Evolutionary conservation across 129 eudicot genomes (phyloP).

Genomic region (Arctium lappa): DNA sequence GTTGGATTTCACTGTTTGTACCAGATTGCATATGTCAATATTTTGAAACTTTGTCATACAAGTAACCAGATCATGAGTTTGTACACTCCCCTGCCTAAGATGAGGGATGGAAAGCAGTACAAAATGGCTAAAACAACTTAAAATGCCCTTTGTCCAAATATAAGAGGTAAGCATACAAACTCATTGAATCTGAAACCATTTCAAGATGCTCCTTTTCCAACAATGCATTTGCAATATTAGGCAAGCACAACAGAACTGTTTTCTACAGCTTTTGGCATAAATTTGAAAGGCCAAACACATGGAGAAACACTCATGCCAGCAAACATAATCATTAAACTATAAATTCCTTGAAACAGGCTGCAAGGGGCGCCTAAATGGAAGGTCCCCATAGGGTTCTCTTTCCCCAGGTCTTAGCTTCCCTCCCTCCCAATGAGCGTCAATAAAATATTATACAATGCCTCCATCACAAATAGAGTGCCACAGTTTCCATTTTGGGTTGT

Average conservation of each 20-base stretch:
- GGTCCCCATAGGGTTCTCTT: too few relatives aligned
- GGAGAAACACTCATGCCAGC: background rate
- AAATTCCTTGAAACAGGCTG: background rate
- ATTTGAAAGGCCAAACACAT: background rate
- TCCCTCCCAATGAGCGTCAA: too few relatives aligned
- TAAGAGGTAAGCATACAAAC: background rate
- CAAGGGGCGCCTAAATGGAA: background rate
- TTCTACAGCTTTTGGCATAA: background rate
- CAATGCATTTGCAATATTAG: background rate
- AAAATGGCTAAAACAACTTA: background rate
- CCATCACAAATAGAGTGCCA: too few relatives aligned
- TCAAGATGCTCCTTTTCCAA: background rate
- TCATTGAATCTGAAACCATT: background rate
- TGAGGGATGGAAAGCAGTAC: background rate
- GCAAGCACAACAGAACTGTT: background rate
- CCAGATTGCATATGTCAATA: background rate
- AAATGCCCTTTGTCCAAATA: background rate
- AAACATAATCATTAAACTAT: background rate
- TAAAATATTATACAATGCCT: too few relatives aligned
- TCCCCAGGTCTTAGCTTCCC: too few relatives aligned
- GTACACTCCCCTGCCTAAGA: background rate
- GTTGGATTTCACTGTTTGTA: background rate
- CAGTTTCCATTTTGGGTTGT: too few relatives aligned
- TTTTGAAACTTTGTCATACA: background rate
- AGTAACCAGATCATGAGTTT: background rate